Percentiles rank a stretch among this genome's conserved stretches.
Conservation (phyloP, 495 filamentous ascomycete species). For the Aspergillus carlsbadensis region DNA sequence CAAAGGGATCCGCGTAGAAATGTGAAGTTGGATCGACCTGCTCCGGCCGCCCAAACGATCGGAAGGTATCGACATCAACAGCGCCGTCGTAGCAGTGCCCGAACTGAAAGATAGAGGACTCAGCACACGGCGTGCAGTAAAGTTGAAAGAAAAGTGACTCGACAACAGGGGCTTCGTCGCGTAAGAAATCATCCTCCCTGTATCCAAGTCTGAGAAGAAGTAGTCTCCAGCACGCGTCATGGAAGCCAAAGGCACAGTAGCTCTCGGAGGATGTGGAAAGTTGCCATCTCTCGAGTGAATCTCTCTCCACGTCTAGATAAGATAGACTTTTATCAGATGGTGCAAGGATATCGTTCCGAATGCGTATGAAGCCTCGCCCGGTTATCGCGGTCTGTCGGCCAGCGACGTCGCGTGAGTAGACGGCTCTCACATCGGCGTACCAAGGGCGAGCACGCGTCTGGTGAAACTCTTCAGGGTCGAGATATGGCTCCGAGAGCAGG, state of each 20-base stretch:
- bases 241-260: slow-evolving; percentile 19
- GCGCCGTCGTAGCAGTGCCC: slow-evolving; percentile 20
- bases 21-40: slow-evolving; percentile 4
- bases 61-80: slow-evolving; percentile 9
- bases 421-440: slow-evolving; percentile 20
- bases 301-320: slow-evolving; percentile 12
- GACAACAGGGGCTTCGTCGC: background rate
- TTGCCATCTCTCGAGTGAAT: slow-evolving; percentile 11
- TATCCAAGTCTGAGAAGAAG: slow-evolving; percentile 17
- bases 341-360: slow-evolving; percentile 1
- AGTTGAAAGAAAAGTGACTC: slow-evolving; percentile 15
- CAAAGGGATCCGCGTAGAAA: slow-evolving; percentile 17
- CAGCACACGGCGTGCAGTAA: slow-evolving; percentile 11
- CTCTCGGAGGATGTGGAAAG: slow-evolving; percentile 3
- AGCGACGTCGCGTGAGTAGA: slow-evolving; percentile 3
- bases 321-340: slow-evolving; percentile 9
- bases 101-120: slow-evolving; percentile 10
- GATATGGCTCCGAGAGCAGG: slow-evolving; percentile 14
- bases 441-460: slow-evolving; percentile 15
- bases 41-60: background rate
- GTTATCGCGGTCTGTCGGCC: slow-evolving; percentile 7
- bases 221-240: slow-evolving; percentile 21
- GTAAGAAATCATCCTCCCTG: too few species aligned
- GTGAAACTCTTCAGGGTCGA: background rate
- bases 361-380: slow-evolving; percentile 10